Conservation (phyloP, 2,329 filamentous ascomycete genomes). For the Fusarium sp. region DNA sequence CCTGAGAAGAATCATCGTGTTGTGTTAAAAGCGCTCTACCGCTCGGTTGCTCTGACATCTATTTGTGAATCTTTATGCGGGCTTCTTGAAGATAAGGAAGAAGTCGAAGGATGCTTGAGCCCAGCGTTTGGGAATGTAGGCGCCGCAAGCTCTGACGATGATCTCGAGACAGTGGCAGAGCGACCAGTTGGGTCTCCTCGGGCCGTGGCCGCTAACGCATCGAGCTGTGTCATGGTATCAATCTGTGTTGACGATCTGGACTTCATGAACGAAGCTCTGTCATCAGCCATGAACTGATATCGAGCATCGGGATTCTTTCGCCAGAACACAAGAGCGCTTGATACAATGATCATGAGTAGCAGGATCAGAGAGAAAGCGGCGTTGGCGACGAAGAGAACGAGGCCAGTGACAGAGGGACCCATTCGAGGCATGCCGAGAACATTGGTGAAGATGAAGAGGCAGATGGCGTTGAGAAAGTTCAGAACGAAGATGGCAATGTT, state of each 20-base stretch:
- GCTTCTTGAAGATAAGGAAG: conserved; percentile 13
- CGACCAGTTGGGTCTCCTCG: conserved; percentile 71
- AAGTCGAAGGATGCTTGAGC: neutral
- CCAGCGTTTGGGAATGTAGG: neutral
- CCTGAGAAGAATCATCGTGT: fast-evolving
- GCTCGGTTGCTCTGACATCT: conserved; percentile 12
- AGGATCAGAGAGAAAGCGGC: conserved; percentile 85
- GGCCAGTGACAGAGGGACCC: conserved; percentile 87
- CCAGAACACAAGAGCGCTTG: conserved; percentile 75
- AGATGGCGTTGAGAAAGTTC: conserved; percentile 92
- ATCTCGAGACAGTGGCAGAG: conserved; percentile 18
- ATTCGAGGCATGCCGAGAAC: conserved; percentile 86
- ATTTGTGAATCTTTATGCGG: conserved; percentile 20
- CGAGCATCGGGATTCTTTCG: conserved; percentile 96
- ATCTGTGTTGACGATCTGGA: conserved; percentile 79
- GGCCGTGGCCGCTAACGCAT: conserved; percentile 90
- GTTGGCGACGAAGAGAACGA: conserved; percentile 89
- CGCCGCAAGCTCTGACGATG: conserved; percentile 9
- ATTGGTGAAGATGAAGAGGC: conserved; percentile 87
- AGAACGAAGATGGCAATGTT: conserved; percentile 91
- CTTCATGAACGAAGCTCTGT: conserved; percentile 97
- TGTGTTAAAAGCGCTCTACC: neutral
- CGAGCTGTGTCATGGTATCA: conserved; percentile 81
- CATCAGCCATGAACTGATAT: conserved; percentile 96
- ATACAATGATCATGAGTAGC: conserved; percentile 77